Base-by-base conservation (phyloP, 192 early-diverging fungal genomes). In the Coemansia sp. region DNA sequence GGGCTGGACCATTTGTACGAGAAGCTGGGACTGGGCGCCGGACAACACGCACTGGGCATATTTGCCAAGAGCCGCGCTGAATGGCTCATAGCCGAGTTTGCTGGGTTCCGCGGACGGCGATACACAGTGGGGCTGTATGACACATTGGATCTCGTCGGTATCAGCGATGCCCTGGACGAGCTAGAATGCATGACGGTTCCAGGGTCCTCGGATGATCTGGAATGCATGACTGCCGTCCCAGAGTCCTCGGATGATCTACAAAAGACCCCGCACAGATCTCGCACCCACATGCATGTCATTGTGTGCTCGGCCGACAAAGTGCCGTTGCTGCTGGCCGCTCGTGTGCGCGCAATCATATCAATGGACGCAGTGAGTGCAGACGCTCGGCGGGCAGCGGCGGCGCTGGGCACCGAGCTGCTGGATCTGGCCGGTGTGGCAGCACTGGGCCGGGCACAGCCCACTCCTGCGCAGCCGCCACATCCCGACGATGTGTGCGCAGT, bases 111-210 rank as follows among this genome's bases (percentile, higher is more conserved):
- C 14, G 85, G 89, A 41, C 75, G 81, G 15, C 60, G 87, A 17
- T 83, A 77, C 65, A 79, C 82, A 2, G 92, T 94, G 9, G 87
- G 92, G 1, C 76, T 97, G 23, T 93, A 94, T 70, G 94, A 96
- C 66, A 92, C 92, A n/a, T 78, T 95, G 4, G 93, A 91, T 57
- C 75, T 94, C 38, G 85, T 88, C 74, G 92, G 87, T 57, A 90
- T 95, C 17, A 64, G 94, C 37, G 93, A 90, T 66, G 90, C 93
- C 50, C 82, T 90, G 6, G 91, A 92, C 45, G 72, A 89, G 43
- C 67, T 82, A 6, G 41, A 12, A 12, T 12, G 41, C 41, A 45
- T 45, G 32, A 1, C 32, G 6, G 7, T 35, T 35, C 32, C 32
- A 35, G 32, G 32, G 6, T 35, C 32, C 5, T 35, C 8, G 6